phyloP scores from a whole-genome alignment of 257 asterid species.

The Dorcoceras hygrometricum region DNA sequence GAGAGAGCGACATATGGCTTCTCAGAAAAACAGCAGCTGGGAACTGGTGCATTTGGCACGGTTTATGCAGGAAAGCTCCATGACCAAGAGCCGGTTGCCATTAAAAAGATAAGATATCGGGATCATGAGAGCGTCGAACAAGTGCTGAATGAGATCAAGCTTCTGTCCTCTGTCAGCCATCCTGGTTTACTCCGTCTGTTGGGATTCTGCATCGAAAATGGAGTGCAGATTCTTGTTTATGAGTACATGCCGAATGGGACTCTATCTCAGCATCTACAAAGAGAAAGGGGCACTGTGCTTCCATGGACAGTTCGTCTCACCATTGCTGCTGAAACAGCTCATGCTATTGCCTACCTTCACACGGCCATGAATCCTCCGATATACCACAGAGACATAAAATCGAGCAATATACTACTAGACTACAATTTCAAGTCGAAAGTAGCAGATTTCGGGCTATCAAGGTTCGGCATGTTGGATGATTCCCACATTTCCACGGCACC shows the following conservation, averaged over 20 bases:
- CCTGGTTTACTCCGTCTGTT: conserved; percentile 65
- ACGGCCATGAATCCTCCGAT: conserved; percentile 63
- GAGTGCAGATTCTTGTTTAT: conserved; percentile 67
- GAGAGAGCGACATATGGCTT: conserved; percentile 63
- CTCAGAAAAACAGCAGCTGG: conserved; percentile 52
- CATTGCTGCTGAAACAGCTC: conserved; percentile 69
- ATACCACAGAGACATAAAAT: conserved; percentile 69
- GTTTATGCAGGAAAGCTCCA: conserved; percentile 68
- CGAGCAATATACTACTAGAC: conserved; percentile 69
- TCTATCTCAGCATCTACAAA: conserved; percentile 67
- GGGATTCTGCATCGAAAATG: conserved; percentile 65
- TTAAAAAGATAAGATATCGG: conserved; percentile 53
- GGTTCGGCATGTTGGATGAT: conserved; percentile 68
- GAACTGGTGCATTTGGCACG: conserved; percentile 82
- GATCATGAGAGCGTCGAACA: conserved; percentile 52
- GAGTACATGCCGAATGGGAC: conserved; percentile 77
- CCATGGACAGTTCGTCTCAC: conserved; percentile 73
- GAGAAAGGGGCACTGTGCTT: conserved; percentile 48
- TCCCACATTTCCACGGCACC: conserved; percentile 78
- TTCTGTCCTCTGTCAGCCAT: conserved; percentile 71
- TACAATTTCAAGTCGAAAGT: conserved; percentile 60
- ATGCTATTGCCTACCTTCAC: conserved; percentile 70
- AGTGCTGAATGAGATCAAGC: conserved; percentile 76
- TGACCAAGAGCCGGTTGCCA: conserved; percentile 53
- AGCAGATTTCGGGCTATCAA: conserved; percentile 72